Evolutionary conservation across 345 rosid species (phyloP).

Genomic region (Odontarrhena argentea): DNA sequence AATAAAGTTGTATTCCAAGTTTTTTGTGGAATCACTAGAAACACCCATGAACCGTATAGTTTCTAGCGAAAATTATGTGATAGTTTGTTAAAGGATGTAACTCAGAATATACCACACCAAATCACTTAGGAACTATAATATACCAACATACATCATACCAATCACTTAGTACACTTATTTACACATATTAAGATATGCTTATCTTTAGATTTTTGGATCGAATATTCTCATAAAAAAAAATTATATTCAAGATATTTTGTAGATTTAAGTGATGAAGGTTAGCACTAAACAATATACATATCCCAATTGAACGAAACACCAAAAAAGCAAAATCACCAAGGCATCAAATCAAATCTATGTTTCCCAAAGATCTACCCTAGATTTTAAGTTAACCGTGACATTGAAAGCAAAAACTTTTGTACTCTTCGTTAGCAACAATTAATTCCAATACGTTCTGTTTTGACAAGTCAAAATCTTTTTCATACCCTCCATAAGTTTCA

Average conservation of each 20-base stretch:
- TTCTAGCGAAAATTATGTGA: no score
- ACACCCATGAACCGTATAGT: no score
- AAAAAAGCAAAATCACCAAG: not conserved
- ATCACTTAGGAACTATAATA: no score
- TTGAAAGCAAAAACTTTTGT: not conserved
- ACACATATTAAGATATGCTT: no score
- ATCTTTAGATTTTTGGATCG: no score
- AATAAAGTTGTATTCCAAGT: no score
- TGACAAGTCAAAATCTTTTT: not conserved
- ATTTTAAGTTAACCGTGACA: not conserved
- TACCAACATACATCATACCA: no score
- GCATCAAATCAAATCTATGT: not conserved
- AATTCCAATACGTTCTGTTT: not conserved
- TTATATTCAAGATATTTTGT: not conserved
- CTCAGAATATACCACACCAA: no score
- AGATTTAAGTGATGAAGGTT: constrained; percentile 7
- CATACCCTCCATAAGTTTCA: not conserved
- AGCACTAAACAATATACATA: constrained; percentile 6
- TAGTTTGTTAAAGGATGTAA: no score
- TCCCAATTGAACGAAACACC: constrained; percentile 11
- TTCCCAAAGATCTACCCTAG: not conserved
- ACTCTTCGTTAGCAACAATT: not conserved
- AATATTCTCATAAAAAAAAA: no score
- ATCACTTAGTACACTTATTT: no score
- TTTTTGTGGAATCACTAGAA: no score